These are phyloP conservation scores for Geosmithia flava DNA, from an alignment of 2,329 filamentous ascomycete species.

Conservation along the genomic window DNA sequence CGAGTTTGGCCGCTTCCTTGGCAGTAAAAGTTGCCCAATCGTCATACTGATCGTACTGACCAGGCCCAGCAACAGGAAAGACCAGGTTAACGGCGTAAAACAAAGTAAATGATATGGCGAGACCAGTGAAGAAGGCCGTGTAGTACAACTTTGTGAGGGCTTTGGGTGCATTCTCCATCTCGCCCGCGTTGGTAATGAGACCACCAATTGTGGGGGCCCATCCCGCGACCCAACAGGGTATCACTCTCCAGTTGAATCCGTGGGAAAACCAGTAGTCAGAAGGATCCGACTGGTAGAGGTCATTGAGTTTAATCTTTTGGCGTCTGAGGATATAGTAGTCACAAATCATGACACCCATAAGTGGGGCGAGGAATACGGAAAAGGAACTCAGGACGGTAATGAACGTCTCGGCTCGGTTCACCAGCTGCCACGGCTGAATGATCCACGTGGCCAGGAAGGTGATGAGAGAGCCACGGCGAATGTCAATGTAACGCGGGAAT, in stretches of 20 bases:
- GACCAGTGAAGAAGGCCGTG: constrained; percentile 29
- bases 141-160: constrained; percentile 30
- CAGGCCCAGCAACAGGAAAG: constrained; percentile 24
- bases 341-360: constrained; percentile 15
- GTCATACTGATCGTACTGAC: constrained; percentile 28
- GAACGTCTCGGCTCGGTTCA: constrained; percentile 13
- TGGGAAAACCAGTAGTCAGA: constrained; percentile 20
- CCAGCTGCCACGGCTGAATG: constrained; percentile 16
- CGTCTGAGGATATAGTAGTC: constrained; percentile 18
- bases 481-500: constrained; percentile 13
- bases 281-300: constrained; percentile 19
- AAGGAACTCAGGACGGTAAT: constrained; percentile 13
- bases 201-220: constrained; percentile 15
- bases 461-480: constrained; percentile 13
- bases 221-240: constrained; percentile 15
- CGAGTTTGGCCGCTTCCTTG: constrained; percentile 25
- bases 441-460: constrained; percentile 10
- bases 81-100: constrained; percentile 15
- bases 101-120: constrained; percentile 7
- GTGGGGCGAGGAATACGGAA: constrained; percentile 14
- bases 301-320: constrained; percentile 20
- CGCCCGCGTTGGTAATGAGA: constrained; percentile 9
- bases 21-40: constrained; percentile 30
- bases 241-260: constrained; percentile 20
- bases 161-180: constrained; percentile 14